These are phyloP conservation scores for Fallopia convolvulus DNA, from an alignment of 148 eudicot genomes.

Conservation along the genomic window DNA sequence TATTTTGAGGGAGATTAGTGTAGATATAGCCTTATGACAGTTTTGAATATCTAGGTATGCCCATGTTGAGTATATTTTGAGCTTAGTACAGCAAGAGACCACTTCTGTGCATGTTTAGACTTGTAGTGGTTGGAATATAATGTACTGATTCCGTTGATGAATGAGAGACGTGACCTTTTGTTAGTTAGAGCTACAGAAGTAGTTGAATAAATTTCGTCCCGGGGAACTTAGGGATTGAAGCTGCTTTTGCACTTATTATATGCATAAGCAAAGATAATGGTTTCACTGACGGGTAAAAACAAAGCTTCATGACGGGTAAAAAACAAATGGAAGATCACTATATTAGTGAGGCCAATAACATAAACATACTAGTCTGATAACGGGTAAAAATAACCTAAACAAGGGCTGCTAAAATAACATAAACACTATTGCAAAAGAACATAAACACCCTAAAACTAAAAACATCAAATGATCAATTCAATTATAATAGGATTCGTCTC, in stretches of 20 bases:
- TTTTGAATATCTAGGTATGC: not conserved
- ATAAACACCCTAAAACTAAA: no score
- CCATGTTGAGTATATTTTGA: no score
- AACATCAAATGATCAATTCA: no score
- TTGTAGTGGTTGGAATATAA: not conserved
- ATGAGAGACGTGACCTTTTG: not conserved
- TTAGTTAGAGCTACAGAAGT: not conserved
- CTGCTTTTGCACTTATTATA: conserved; percentile 72
- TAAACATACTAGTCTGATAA: no score
- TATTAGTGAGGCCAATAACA: no score
- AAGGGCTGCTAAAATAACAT: no score
- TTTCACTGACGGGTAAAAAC: no score
- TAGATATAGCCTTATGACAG: not conserved
- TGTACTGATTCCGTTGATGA: not conserved
- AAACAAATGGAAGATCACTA: no score
- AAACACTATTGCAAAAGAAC: no score
- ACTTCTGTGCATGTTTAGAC: not conserved
- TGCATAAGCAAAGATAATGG: conserved; percentile 79
- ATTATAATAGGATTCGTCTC: no score
- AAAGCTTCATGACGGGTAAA: no score
- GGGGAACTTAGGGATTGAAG: conserved; percentile 76
- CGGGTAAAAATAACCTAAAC: no score
- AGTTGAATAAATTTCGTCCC: conserved; percentile 43
- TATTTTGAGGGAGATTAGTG: not conserved
- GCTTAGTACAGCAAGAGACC: not conserved